Percentiles rank a stretch among this genome's conserved stretches.
Evolutionary conservation across 2,329 filamentous ascomycete species (phyloP).

Genomic region (Cladophialophora psammophila): DNA sequence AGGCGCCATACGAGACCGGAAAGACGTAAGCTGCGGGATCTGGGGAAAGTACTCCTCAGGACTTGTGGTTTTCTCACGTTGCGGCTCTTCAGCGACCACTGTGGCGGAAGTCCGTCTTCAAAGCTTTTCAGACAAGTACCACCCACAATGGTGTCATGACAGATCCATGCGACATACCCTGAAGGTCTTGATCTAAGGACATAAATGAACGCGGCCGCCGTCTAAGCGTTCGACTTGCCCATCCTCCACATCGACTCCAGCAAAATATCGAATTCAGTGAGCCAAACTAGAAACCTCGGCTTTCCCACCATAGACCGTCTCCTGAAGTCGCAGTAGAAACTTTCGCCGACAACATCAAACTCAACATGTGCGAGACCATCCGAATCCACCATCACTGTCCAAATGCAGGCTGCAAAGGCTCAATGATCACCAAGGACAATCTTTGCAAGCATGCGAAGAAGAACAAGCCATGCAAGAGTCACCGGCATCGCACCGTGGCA

Average conservation of each 20-base stretch:
- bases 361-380: conserved; percentile 31
- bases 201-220: neutral
- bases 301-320: neutral
- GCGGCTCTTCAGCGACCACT: neutral
- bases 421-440: conserved; percentile 7
- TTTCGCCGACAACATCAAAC: neutral
- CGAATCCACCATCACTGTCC: conserved; percentile 28
- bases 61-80: neutral
- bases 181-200: neutral
- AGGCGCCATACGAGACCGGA: conserved; percentile 3
- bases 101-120: neutral
- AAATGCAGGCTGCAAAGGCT: conserved; percentile 26
- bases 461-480: conserved; percentile 26
- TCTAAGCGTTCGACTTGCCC: neutral
- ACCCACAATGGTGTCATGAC: neutral
- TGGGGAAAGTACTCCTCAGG: neutral
- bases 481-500: conserved; percentile 22
- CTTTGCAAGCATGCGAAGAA: conserved; percentile 26
- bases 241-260: neutral
- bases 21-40: neutral
- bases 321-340: neutral
- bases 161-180: neutral
- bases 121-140: neutral
- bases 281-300: neutral
- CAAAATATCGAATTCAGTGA: neutral